A percentile compares a stretch with the other conserved stretches of the same genome.
Conservation (phyloP, 23 red algal species). For the Pyropia yezoensis region DNA sequence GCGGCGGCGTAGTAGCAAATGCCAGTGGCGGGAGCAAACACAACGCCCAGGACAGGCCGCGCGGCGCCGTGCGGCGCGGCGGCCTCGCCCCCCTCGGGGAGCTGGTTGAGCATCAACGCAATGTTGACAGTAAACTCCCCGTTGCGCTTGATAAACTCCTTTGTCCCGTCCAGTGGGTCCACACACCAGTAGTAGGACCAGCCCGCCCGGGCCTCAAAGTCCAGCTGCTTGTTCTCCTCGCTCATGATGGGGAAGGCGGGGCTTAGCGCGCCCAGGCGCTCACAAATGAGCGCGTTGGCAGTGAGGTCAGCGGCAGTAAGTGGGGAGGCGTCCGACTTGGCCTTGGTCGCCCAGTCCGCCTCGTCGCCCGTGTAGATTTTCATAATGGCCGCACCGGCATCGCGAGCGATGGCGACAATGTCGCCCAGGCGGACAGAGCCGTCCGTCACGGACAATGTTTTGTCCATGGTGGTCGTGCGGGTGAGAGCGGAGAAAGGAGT, state of each 20-base stretch:
- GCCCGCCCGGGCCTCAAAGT: conserved; percentile 8
- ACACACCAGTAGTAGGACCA: conserved; percentile 75
- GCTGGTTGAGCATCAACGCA: conserved; percentile 28
- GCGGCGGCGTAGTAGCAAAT: conserved; percentile 27
- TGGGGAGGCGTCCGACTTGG: conserved; percentile 61
- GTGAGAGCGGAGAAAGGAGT: no score
- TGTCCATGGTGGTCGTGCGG: no score
- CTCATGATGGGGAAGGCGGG: conserved; percentile 61
- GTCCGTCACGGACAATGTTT: no score
- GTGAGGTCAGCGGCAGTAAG: conserved; percentile 58
- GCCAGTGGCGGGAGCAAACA: conserved; percentile 42
- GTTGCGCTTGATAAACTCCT: conserved; percentile 79
- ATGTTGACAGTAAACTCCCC: conserved; percentile 82
- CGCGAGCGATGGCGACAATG: conserved; percentile 3
- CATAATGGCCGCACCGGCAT: conserved; percentile 46
- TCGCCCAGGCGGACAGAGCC: not conserved
- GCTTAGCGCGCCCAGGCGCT: conserved; percentile 7
- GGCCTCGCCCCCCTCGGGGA: not conserved
- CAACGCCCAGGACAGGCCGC: conserved; percentile 55
- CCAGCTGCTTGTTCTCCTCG: conserved; percentile 47
- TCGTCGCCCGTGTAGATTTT: conserved; percentile 44
- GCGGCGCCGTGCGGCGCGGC: conserved; percentile 13
- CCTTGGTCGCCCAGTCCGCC: conserved; percentile 28
- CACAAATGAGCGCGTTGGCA: conserved; percentile 59
- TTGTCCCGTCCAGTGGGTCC: conserved; percentile 73